phyloP scores from a whole-genome alignment of 164 flowering plant genomes.

The Macadamia integrifolia region DNA sequence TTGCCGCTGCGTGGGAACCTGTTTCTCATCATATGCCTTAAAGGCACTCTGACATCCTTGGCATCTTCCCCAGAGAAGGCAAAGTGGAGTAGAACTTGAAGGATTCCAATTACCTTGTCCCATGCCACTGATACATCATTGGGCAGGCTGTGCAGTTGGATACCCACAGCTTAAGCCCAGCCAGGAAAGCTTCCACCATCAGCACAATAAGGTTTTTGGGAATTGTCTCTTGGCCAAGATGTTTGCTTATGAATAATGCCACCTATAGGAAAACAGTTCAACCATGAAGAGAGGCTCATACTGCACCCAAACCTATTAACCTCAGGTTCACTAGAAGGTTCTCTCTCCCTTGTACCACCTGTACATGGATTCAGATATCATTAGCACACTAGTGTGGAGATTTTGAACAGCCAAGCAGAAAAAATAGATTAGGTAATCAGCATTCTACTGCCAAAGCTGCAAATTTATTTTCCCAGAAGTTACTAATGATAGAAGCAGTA shows the following conservation, averaged over 20 bases:
- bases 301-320: constrained; percentile 90
- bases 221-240: constrained; percentile 48
- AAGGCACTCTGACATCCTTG: constrained; percentile 63
- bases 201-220: constrained; percentile 53
- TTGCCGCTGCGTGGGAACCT: constrained; percentile 75
- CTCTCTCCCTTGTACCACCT: constrained; percentile 67
- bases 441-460: no score
- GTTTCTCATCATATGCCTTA: constrained; percentile 73
- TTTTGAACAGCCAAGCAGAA: no score
- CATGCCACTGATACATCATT: constrained; percentile 82
- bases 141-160: constrained; percentile 56
- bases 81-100: constrained; percentile 72
- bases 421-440: no score
- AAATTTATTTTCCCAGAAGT: no score
- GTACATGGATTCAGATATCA: background rate
- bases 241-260: constrained; percentile 62
- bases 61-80: constrained; percentile 49
- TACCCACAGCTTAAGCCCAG: constrained; percentile 82
- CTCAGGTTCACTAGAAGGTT: constrained; percentile 76
- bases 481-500: no score
- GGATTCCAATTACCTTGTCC: constrained; percentile 74
- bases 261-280: constrained; percentile 85
- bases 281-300: constrained; percentile 65
- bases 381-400: background rate
- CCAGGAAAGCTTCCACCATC: constrained; percentile 60